phyloP scores from a whole-genome alignment of 2,329 filamentous ascomycete species.

The Phaeosphaeria sp. region DNA sequence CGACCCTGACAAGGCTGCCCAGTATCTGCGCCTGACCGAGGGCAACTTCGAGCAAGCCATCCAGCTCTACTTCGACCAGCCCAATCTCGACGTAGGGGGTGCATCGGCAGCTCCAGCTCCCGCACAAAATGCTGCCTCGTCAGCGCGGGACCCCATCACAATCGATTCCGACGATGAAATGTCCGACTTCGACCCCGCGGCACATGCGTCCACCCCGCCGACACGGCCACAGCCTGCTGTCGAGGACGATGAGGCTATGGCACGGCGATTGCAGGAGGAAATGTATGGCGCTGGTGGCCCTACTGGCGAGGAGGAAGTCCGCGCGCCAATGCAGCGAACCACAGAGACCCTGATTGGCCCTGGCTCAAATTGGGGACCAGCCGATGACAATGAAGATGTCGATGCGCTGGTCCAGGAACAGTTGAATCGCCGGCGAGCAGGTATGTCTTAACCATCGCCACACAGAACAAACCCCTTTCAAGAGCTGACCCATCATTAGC shows the following conservation, averaged over 20 bases:
- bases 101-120: constrained; percentile 46
- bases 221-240: constrained; percentile 49
- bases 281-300: constrained; percentile 69
- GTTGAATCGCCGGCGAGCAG: constrained; percentile 57
- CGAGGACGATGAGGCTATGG: constrained; percentile 94
- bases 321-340: constrained; percentile 89
- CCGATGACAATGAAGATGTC: constrained; percentile 59
- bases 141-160: constrained; percentile 67
- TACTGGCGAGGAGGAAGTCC: constrained; percentile 65
- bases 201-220: constrained; percentile 33
- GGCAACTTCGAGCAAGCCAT: constrained; percentile 85
- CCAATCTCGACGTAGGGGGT: constrained; percentile 67
- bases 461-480: too few species aligned
- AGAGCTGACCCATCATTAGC: constrained; percentile 44
- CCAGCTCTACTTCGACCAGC: constrained; percentile 88
- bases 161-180: constrained; percentile 79
- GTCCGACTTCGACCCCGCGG: constrained; percentile 55
- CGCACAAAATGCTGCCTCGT: constrained; percentile 38
- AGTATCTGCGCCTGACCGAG: constrained; percentile 85
- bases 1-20: constrained; percentile 74
- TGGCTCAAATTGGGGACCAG: constrained; percentile 59
- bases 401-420: constrained; percentile 71
- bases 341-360: constrained; percentile 91
- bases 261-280: constrained; percentile 88
- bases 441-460: constrained; percentile 19